These are phyloP conservation scores for Corymbia calophylla DNA, from an alignment of 441 rosid species.

Conservation along the genomic window DNA sequence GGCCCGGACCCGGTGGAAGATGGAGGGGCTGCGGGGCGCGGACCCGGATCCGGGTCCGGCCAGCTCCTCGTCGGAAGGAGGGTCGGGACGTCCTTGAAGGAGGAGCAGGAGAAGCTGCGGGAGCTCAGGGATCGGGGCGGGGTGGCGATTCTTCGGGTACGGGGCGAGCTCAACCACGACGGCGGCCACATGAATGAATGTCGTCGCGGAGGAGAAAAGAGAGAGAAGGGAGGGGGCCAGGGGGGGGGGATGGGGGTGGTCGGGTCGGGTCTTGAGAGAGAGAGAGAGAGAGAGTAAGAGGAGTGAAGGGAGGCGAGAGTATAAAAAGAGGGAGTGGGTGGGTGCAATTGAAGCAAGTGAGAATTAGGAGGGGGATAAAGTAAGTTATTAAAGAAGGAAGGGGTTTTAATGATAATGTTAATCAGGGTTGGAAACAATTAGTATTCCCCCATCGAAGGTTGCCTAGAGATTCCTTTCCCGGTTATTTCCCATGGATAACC, in stretches of 20 bases:
- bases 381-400: accelerated
- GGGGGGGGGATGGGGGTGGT: too few relatives aligned
- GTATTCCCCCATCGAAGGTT: not conserved
- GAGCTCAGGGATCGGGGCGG: slow-evolving; percentile 14
- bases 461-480: not conserved
- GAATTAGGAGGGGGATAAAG: not conserved
- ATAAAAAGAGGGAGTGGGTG: too few relatives aligned
- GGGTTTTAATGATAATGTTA: not conserved
- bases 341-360: not conserved
- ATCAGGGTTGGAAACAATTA: not conserved
- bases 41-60: slow-evolving; percentile 7
- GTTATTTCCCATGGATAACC: not conserved
- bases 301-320: not conserved
- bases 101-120: slow-evolving; percentile 40
- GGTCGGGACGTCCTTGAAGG: slow-evolving; percentile 54
- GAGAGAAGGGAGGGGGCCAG: not conserved
- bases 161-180: slow-evolving; percentile 41
- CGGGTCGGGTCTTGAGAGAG: not conserved
- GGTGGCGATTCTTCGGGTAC: slow-evolving; percentile 7
- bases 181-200: slow-evolving; percentile 33
- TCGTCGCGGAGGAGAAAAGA: not conserved
- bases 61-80: slow-evolving; percentile 28
- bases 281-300: not conserved
- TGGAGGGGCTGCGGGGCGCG: slow-evolving; percentile 20
- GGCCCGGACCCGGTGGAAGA: slow-evolving; percentile 54